phyloP scores from a whole-genome alignment of 345 rosid species.

The Hibiscus tridactylites region DNA sequence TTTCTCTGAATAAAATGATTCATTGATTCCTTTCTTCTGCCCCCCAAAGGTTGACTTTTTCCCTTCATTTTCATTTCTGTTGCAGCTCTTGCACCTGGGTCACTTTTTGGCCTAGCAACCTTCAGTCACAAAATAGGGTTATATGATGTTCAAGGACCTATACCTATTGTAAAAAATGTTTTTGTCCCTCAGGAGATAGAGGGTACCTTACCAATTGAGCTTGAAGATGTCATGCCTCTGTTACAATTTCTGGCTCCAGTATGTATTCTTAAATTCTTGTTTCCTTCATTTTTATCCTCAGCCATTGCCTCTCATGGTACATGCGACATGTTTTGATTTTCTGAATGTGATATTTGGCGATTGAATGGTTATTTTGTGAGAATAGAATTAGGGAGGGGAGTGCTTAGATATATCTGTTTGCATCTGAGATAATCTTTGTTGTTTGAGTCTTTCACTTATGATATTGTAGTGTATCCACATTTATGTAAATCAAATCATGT shows the following conservation, averaged over 20 bases:
- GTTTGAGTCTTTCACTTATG: background rate
- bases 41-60: background rate
- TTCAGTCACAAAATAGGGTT: conserved; percentile 90
- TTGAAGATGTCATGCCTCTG: conserved; percentile 92
- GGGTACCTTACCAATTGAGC: conserved; percentile 56
- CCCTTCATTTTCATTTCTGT: background rate
- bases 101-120: conserved; percentile 86
- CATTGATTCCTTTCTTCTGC: background rate
- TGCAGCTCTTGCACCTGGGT: conserved; percentile 83
- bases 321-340: no score
- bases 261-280: conserved; percentile 15
- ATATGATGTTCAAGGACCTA: conserved; percentile 95
- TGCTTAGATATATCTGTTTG: background rate
- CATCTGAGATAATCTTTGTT: background rate
- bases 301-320: background rate
- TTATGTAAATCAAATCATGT: background rate
- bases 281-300: background rate
- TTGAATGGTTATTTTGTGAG: no score
- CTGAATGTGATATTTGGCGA: no score
- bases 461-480: background rate
- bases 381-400: no score
- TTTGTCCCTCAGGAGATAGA: conserved; percentile 73
- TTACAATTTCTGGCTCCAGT: conserved; percentile 89
- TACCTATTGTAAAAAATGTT: conserved; percentile 78
- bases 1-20: conserved; percentile 5